phyloP scores from a whole-genome alignment of 208 protist species.

The Leishmania aethiopica region DNA sequence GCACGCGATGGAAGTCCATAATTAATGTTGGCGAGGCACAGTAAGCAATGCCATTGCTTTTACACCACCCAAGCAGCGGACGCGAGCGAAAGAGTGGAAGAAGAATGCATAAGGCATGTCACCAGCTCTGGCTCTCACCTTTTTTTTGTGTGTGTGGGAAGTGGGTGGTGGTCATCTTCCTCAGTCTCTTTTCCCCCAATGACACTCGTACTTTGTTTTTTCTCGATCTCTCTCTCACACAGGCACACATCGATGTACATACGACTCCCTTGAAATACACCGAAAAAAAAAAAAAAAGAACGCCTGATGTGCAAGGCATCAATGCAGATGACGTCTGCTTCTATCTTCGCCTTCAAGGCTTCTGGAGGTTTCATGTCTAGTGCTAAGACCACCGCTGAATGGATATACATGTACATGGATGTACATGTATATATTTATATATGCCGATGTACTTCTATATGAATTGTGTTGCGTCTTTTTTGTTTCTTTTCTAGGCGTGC shows the following conservation, averaged over 20 bases:
- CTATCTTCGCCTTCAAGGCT: neutral
- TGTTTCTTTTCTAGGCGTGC: neutral
- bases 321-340: neutral
- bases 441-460: neutral
- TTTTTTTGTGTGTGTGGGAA: neutral
- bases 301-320: neutral
- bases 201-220: neutral
- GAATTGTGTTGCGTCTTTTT: neutral
- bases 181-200: neutral
- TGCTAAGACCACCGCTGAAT: neutral
- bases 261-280: neutral
- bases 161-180: neutral
- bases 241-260: neutral
- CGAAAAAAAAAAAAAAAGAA: neutral
- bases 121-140: neutral
- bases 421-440: neutral
- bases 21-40: neutral
- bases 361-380: neutral
- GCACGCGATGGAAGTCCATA: neutral
- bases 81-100: neutral
- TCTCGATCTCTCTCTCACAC: neutral
- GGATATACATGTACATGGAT: neutral
- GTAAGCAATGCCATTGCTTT: neutral
- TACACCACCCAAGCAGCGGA: neutral
- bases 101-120: neutral